Evolutionary conservation across 2,329 filamentous ascomycete genomes (phyloP).

Genomic region (Colletotrichum tabaci): DNA sequence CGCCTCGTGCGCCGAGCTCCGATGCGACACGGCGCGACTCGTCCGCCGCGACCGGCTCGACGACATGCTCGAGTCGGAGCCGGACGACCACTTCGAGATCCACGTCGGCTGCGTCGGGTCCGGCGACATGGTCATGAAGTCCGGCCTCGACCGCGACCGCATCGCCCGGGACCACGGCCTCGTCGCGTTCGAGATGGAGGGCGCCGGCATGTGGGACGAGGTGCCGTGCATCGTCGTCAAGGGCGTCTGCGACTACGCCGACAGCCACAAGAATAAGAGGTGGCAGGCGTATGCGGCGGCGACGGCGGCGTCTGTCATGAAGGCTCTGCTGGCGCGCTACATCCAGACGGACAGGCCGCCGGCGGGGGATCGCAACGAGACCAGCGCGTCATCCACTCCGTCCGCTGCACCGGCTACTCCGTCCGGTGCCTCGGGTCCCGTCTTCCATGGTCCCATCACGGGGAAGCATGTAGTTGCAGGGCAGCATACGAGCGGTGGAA

Average conservation of each 20-base stretch:
- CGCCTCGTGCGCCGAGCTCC: conserved; percentile 45
- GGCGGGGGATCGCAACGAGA: background rate
- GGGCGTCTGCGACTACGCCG: conserved; percentile 58
- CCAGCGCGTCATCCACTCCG: too few relatives aligned
- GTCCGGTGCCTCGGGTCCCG: background rate
- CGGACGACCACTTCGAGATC: conserved; percentile 39
- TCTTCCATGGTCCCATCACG: background rate
- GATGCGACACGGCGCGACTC: conserved; percentile 43
- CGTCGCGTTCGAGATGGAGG: conserved; percentile 55
- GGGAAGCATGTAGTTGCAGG: background rate
- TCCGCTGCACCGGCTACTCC: too few relatives aligned
- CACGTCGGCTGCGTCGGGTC: conserved; percentile 56
- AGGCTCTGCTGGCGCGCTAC: conserved; percentile 11
- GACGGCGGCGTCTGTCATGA: conserved; percentile 51
- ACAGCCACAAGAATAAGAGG: conserved; percentile 55
- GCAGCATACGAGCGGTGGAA: conserved; percentile 2
- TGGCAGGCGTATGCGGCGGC: conserved; percentile 59
- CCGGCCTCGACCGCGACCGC: conserved; percentile 51
- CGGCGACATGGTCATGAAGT: conserved; percentile 56
- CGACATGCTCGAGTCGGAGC: conserved; percentile 5
- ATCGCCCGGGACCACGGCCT: conserved; percentile 46
- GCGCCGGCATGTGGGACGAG: conserved; percentile 51
- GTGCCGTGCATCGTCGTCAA: conserved; percentile 52
- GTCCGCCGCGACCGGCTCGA: background rate
- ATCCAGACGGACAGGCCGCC: conserved; percentile 9